Base-by-base conservation (phyloP, 768 basidiomycete species). In the Amyloporia xantha region DNA sequence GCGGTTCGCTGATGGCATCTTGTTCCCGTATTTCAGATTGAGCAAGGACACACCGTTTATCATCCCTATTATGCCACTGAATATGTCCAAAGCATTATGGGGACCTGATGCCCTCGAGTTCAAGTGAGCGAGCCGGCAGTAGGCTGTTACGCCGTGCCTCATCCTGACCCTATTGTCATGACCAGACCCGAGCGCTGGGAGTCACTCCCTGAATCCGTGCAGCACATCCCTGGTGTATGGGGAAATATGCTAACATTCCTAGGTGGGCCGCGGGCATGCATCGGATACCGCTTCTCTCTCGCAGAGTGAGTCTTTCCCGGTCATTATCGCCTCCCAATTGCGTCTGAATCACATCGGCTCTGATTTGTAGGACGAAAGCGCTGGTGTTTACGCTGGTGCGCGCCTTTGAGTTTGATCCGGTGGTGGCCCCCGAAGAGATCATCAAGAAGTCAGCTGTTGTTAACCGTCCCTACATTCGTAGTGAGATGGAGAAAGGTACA, bases 141-240 rank as follows among this genome's bases (percentile, higher is more conserved):
- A 5, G 3, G 27, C 1, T 11, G 13, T 19, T 6, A n/a, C 38
- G 26, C 25, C 3, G 23, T 25, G n/a, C 26, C 25, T 2, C 15
- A 9, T 10, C 3, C 23, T 25, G 6, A 25, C 20, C 9, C 2
- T 12, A n/a, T 7, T 10, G 2, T 19, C 13, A 11, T 23, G 49
- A 30, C 20, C 49, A 85, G 80, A 54, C 84, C 84, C 0, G 83
- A 85, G 54, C 71, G 84, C 0, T 87, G 84, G 84, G 59, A 66
- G 12, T 54, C 66, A 71, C 0, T 61, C 82, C 79, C 82, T 0
- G 71, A 74, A 19, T 66, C 66, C 1, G 74, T 70, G 1, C 60
- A 58, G 5, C 48, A 60, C 1, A 66, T 84, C 36, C 84, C 84
- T 10, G 79, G 82, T 6, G 69, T 84, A 1, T 82, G 76, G 74